phyloP scores from a whole-genome alignment of 2,329 filamentous ascomycete genomes.

The Calonectria pteridis region DNA sequence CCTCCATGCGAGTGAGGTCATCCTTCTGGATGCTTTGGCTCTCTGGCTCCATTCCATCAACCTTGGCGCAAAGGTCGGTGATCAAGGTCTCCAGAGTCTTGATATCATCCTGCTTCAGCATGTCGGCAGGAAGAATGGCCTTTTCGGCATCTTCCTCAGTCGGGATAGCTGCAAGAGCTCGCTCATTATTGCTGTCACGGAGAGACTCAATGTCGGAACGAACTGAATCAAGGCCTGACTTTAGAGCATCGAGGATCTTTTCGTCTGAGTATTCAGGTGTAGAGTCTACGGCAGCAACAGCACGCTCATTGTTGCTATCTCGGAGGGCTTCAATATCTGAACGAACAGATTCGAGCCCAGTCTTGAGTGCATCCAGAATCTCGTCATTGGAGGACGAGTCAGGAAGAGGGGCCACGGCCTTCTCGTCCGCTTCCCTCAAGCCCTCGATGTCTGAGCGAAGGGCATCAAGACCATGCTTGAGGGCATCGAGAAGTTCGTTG shows the following conservation, averaged over 20 bases:
- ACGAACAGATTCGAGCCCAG: slow-evolving; percentile 79
- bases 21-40: slow-evolving; percentile 58
- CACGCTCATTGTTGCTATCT: slow-evolving; percentile 77
- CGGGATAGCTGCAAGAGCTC: slow-evolving; percentile 59
- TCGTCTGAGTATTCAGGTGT: slow-evolving; percentile 56
- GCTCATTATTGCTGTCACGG: slow-evolving; percentile 64
- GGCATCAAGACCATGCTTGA: slow-evolving; percentile 41
- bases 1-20: slow-evolving; percentile 68
- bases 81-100: slow-evolving; percentile 89
- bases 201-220: slow-evolving; percentile 82
- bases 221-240: slow-evolving; percentile 79
- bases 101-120: slow-evolving; percentile 78
- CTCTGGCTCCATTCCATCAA: slow-evolving; percentile 68
- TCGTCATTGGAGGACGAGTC: slow-evolving; percentile 85
- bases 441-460: slow-evolving; percentile 40
- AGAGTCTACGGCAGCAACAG: slow-evolving; percentile 56
- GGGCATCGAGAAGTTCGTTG: slow-evolving; percentile 83
- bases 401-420: slow-evolving; percentile 65
- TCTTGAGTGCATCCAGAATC: slow-evolving; percentile 84
- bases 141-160: slow-evolving; percentile 39
- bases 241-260: slow-evolving; percentile 87
- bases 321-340: slow-evolving; percentile 78
- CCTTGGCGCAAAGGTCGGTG: slow-evolving; percentile 83
- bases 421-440: slow-evolving; percentile 72
- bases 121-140: slow-evolving; percentile 57